A percentile compares a stretch with the other conserved stretches of the same genome.
Evolutionary conservation across 1,284 basidiomycete genomes (phyloP).

Genomic region (Cryptococcus sp.): DNA sequence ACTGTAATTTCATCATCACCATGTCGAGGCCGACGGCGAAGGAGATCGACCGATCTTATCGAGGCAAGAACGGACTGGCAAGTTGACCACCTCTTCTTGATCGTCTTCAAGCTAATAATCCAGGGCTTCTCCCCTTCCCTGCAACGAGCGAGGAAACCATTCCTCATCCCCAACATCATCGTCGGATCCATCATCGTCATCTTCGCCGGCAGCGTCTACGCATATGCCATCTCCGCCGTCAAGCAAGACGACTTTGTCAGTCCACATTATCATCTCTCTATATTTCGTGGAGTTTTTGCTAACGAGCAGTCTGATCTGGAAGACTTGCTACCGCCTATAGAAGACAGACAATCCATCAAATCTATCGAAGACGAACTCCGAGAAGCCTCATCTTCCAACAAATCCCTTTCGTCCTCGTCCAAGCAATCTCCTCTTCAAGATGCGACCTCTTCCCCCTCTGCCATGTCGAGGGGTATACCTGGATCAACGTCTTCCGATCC

Average conservation of each 20-base stretch:
- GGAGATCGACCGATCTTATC: not conserved
- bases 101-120: no score
- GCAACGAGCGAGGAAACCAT: constrained; percentile 78
- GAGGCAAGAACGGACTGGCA: not conserved
- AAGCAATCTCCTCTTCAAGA: constrained; percentile 2
- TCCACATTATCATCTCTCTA: not conserved
- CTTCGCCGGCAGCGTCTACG: constrained; percentile 80
- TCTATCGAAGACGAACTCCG: constrained; percentile 46
- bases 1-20: not conserved
- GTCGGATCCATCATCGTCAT: constrained; percentile 67
- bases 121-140: constrained; percentile 81
- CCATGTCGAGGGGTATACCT: constrained; percentile 5
- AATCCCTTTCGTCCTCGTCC: constrained; percentile 5
- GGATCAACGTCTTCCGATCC: not conserved
- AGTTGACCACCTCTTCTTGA: not conserved
- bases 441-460: constrained; percentile 8
- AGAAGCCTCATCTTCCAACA: constrained; percentile 12
- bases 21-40: not conserved
- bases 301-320: constrained; percentile 43
- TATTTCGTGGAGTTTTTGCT: not conserved
- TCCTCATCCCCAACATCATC: constrained; percentile 68
- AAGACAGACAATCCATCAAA: constrained; percentile 34
- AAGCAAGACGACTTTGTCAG: constrained; percentile 80
- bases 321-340: constrained; percentile 43
- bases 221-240: constrained; percentile 87